phyloP scores from a whole-genome alignment of 2,329 filamentous ascomycete genomes.

The Aureobasidium sp. region DNA sequence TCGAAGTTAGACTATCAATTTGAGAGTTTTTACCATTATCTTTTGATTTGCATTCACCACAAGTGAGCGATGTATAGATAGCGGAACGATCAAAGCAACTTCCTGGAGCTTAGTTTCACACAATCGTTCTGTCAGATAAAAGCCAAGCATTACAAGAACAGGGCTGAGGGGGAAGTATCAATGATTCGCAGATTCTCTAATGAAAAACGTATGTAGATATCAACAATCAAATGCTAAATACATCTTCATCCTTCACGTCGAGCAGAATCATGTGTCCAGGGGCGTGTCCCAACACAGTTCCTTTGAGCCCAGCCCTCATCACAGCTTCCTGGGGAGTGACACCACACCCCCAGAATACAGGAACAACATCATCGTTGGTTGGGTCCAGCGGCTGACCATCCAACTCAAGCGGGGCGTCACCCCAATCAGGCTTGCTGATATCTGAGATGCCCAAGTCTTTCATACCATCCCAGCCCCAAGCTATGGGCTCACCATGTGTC shows the following conservation, averaged over 20 bases:
- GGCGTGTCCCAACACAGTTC: conserved; percentile 54
- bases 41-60: no score
- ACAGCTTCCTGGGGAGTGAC: conserved; percentile 61
- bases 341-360: conserved; percentile 59
- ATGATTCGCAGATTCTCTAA: no score
- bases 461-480: conserved; percentile 57
- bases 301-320: conserved; percentile 48
- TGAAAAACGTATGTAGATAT: no score
- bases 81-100: no score
- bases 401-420: conserved; percentile 39
- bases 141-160: no score
- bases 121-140: no score
- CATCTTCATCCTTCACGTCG: conserved; percentile 43
- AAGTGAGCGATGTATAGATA: no score
- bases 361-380: conserved; percentile 40
- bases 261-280: conserved; percentile 58
- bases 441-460: conserved; percentile 48
- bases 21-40: no score
- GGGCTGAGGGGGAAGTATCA: no score
- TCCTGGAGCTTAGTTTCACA: no score
- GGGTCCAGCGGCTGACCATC: conserved; percentile 27
- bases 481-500: conserved; percentile 59
- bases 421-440: conserved; percentile 50
- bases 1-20: no score
- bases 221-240: neutral